Evolutionary conservation across 306 rosid genomes (phyloP).

Genomic region (Ammopiptanthus mongolicus): DNA sequence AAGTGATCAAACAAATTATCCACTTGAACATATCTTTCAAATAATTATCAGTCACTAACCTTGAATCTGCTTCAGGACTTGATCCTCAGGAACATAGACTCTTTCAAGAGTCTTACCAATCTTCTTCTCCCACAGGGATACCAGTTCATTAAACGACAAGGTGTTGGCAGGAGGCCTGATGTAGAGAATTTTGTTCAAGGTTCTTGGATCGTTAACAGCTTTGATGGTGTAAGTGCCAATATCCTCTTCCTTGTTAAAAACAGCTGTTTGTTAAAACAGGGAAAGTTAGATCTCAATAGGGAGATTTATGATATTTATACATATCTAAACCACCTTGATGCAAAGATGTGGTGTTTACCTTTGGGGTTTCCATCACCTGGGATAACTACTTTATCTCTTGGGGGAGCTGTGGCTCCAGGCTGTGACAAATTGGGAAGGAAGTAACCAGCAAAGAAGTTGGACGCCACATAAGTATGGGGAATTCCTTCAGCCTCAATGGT

Average conservation of each 20-base stretch:
- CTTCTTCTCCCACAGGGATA: slow-evolving; percentile 43
- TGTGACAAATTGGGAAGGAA: slow-evolving; percentile 22
- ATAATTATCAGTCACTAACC: neutral
- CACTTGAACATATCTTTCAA: neutral
- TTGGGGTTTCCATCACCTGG: slow-evolving; percentile 37
- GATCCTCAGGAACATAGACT: slow-evolving; percentile 15
- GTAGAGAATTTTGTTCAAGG: slow-evolving; percentile 38
- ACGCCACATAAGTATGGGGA: slow-evolving; percentile 15
- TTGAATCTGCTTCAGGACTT: slow-evolving; percentile 17
- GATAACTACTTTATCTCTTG: slow-evolving; percentile 30
- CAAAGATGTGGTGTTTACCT: slow-evolving; percentile 6
- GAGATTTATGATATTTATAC: neutral
- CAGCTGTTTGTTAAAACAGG: slow-evolving; percentile 7
- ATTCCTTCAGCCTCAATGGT: slow-evolving; percentile 33
- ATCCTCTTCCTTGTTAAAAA: slow-evolving; percentile 41
- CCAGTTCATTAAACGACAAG: slow-evolving; percentile 33
- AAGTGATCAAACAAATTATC: too few relatives aligned
- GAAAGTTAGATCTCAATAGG: neutral
- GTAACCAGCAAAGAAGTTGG: slow-evolving; percentile 27
- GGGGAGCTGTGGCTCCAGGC: slow-evolving; percentile 17
- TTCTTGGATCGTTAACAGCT: slow-evolving; percentile 40
- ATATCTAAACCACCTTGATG: neutral
- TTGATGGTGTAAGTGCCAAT: slow-evolving; percentile 30
- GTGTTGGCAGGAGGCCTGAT: slow-evolving; percentile 25
- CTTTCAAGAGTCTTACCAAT: slow-evolving; percentile 32